A percentile compares a stretch with the other conserved stretches of the same genome.
Evolutionary conservation across 2,329 filamentous ascomycete species (phyloP).

Genomic region (Phialemonium atrogriseum): DNA sequence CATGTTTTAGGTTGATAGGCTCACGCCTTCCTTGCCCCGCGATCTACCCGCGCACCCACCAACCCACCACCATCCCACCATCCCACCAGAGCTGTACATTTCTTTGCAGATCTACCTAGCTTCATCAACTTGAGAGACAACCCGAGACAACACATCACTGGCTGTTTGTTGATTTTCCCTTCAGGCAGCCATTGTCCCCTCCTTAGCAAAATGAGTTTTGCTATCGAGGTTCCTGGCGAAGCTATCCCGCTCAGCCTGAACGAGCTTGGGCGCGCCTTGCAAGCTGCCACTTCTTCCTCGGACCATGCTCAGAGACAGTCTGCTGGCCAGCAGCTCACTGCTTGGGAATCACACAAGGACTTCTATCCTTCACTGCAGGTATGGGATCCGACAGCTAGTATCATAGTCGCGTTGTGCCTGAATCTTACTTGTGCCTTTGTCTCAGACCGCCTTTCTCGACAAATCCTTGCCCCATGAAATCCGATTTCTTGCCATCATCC

Average conservation of each 20-base stretch:
- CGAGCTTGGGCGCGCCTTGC: conserved; percentile 56
- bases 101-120: no score
- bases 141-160: no score
- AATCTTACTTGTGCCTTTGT: conserved; percentile 3
- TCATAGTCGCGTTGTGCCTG: background rate
- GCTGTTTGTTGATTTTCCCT: no score
- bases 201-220: conserved; percentile 68
- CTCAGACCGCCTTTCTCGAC: conserved; percentile 72
- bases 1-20: no score
- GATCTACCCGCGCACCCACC: no score
- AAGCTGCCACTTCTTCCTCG: conserved; percentile 50
- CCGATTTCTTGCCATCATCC: conserved; percentile 84
- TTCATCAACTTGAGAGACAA: no score
- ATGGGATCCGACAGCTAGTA: conserved; percentile 10
- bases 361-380: conserved; percentile 66
- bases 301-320: conserved; percentile 57
- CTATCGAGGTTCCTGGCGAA: conserved; percentile 75
- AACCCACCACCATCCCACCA: no score
- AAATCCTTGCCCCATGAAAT: conserved; percentile 66
- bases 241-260: conserved; percentile 60
- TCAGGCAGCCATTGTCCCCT: no score
- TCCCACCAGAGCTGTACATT: no score
- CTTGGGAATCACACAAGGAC: conserved; percentile 59
- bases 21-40: no score
- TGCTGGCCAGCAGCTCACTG: conserved; percentile 60